phyloP scores from a whole-genome alignment of 805 yeast genomes.

The Metschnikowia kofuensis region DNA sequence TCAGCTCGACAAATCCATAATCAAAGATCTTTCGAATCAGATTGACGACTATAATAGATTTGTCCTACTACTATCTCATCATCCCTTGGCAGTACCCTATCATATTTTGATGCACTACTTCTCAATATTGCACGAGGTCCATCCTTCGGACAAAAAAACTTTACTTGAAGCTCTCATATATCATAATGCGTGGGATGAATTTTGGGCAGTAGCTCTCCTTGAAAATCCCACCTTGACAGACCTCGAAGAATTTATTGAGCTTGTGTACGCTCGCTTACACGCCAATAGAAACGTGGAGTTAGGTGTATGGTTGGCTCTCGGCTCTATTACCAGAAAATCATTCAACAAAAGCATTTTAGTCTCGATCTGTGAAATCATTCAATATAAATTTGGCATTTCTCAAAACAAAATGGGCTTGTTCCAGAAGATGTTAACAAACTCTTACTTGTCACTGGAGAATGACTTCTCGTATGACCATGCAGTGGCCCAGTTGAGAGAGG shows the following conservation, averaged over 20 bases:
- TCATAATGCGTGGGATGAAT: slow-evolving; percentile 28
- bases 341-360: slow-evolving; percentile 14
- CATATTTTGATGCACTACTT: slow-evolving; percentile 22
- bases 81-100: slow-evolving; percentile 32
- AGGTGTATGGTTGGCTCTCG: slow-evolving; percentile 27
- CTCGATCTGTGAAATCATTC: slow-evolving; percentile 21
- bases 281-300: slow-evolving; percentile 20
- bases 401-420: slow-evolving; percentile 6
- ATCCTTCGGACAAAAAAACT: slow-evolving; percentile 20
- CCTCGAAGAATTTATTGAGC: slow-evolving; percentile 35
- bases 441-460: neutral
- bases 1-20: slow-evolving; percentile 3
- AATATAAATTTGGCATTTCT: slow-evolving; percentile 13
- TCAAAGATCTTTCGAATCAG: slow-evolving; percentile 19
- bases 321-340: slow-evolving; percentile 17
- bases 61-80: slow-evolving; percentile 27
- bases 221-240: slow-evolving; percentile 31
- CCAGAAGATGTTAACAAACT: neutral
- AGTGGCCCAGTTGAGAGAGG: neutral
- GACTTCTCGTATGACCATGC: neutral
- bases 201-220: slow-evolving; percentile 30
- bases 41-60: slow-evolving; percentile 31
- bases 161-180: slow-evolving; percentile 28
- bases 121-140: slow-evolving; percentile 14
- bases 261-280: slow-evolving; percentile 20